These are phyloP conservation scores for Candida manassasensis DNA, from an alignment of 805 yeast genomes.

Conservation along the genomic window DNA sequence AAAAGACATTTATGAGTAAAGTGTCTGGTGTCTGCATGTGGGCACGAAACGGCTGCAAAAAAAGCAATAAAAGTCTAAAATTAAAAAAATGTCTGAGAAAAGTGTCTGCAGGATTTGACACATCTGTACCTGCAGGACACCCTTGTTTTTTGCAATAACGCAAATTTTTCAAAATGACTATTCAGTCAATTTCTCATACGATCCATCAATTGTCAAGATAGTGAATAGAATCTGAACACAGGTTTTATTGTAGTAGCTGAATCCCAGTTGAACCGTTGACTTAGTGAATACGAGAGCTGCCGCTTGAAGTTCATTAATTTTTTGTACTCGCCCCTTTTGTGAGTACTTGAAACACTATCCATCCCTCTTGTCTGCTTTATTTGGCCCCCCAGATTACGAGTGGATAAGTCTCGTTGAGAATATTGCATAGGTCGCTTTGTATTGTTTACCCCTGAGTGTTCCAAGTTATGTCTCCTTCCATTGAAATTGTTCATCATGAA, in stretches of 20 bases:
- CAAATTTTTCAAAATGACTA: neutral
- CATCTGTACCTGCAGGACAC: no score
- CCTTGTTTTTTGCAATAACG: neutral
- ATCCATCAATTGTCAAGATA: neutral
- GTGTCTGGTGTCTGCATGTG: no score
- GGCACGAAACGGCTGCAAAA: no score
- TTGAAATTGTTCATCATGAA: slow-evolving; percentile 7
- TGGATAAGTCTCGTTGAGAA: neutral
- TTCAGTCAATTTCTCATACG: neutral
- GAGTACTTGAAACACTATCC: slow-evolving; percentile 17
- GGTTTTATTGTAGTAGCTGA: neutral
- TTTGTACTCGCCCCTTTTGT: slow-evolving; percentile 30
- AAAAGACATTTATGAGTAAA: no score
- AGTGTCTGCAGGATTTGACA: slow-evolving; percentile 1
- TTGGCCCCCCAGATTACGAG: slow-evolving; percentile 6
- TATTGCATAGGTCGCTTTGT: no score
- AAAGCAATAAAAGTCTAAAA: no score
- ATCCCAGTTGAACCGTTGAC: slow-evolving; percentile 2
- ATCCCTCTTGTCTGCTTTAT: slow-evolving; percentile 5
- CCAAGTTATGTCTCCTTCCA: slow-evolving; percentile 20
- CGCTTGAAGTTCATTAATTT: slow-evolving; percentile 32
- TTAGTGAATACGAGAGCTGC: slow-evolving; percentile 36
- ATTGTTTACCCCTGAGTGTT: neutral
- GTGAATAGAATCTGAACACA: neutral
- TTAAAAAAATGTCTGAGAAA: no score